These are phyloP conservation scores for Aspergillus uvarum DNA, from an alignment of 2,329 filamentous ascomycete genomes.

Conservation along the genomic window DNA sequence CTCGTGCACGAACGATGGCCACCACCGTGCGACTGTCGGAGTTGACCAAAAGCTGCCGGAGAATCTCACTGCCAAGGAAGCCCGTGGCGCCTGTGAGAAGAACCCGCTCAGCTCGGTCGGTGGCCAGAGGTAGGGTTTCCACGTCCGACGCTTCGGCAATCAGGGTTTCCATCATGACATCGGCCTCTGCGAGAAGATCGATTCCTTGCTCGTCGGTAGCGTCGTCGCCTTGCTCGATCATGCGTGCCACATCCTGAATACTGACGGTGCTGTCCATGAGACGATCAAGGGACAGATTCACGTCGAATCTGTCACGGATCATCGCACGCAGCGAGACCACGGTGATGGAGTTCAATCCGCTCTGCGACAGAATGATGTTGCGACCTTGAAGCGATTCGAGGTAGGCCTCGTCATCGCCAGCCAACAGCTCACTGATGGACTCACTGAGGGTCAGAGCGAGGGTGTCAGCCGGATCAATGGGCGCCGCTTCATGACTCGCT, in stretches of 20 bases:
- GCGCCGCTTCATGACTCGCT: background rate
- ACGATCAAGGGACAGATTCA: background rate
- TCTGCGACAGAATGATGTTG: background rate
- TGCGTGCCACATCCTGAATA: background rate
- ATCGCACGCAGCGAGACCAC: background rate
- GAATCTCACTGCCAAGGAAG: conserved; percentile 13
- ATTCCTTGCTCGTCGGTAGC: background rate
- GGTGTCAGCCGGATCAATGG: background rate
- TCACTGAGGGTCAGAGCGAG: background rate
- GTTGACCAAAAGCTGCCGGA: conserved; percentile 5
- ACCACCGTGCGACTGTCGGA: conserved; percentile 1
- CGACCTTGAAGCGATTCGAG: background rate
- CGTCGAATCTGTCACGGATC: background rate
- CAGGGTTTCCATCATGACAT: background rate
- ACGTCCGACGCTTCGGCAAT: background rate
- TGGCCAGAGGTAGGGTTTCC: background rate
- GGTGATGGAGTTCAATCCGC: background rate
- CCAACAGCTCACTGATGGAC: background rate
- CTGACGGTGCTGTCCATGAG: background rate
- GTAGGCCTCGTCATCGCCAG: background rate
- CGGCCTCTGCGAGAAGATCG: background rate
- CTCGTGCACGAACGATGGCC: conserved; percentile 8
- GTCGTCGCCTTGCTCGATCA: background rate
- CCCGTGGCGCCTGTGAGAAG: conserved; percentile 13
- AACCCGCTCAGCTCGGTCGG: background rate